Conservation (phyloP, 2,329 filamentous ascomycete genomes). For the Calonectria pauciramosa region DNA sequence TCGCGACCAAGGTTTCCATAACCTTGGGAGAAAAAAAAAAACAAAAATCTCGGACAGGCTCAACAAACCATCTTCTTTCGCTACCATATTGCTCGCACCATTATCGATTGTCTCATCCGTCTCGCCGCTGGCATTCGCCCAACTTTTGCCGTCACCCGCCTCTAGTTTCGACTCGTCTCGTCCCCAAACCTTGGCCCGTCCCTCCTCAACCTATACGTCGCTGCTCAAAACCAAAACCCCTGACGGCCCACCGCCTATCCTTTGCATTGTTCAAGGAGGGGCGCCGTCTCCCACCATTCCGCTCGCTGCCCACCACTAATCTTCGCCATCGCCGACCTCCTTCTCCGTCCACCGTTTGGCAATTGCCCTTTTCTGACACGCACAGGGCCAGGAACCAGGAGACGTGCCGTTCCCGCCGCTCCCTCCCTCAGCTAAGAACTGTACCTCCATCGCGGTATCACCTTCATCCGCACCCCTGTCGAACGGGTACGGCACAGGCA, state of each 20-base stretch:
- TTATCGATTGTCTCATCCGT: slow-evolving; percentile 35
- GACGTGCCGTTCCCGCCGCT: slow-evolving; percentile 8
- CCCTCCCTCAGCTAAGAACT: slow-evolving; percentile 2
- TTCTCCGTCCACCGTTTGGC: neutral
- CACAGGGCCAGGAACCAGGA: slow-evolving; percentile 13
- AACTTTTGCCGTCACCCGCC: neutral
- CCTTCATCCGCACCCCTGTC: slow-evolving; percentile 23
- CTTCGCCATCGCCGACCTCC: neutral
- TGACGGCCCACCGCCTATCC: slow-evolving; percentile 27
- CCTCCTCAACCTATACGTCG: slow-evolving; percentile 9
- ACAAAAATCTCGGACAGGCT: slow-evolving; percentile 13
- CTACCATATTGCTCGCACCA: slow-evolving; percentile 42
- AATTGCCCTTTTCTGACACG: slow-evolving; percentile 8
- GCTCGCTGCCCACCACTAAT: neutral
- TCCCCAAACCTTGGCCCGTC: slow-evolving; percentile 7
- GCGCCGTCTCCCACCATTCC: slow-evolving; percentile 5
- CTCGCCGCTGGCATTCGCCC: neutral
- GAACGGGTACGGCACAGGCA: slow-evolving; percentile 28
- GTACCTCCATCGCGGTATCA: slow-evolving; percentile 16
- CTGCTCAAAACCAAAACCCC: slow-evolving; percentile 11
- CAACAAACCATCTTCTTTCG: slow-evolving; percentile 34
- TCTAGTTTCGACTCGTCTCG: neutral
- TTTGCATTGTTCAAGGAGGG: slow-evolving; percentile 17
- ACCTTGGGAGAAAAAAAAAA: slow-evolving; percentile 16
- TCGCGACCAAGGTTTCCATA: slow-evolving; percentile 27